These are phyloP conservation scores for Rhodomyrtus psidioides DNA, from an alignment of 441 rosid species.

Conservation along the genomic window DNA sequence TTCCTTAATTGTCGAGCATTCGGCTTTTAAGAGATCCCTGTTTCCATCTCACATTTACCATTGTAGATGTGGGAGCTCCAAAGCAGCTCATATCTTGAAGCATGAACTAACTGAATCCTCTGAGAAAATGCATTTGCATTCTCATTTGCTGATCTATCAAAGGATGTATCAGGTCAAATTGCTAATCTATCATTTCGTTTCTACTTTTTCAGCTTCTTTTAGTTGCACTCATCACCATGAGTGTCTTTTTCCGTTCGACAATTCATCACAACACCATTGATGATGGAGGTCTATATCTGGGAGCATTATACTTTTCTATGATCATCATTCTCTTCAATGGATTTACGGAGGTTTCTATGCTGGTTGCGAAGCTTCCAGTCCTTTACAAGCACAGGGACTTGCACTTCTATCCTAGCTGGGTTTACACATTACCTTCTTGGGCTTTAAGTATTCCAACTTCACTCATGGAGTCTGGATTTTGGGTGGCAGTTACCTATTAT, in stretches of 20 bases:
- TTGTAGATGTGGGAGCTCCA: not conserved
- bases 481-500: conserved; percentile 88
- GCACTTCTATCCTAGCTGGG: conserved; percentile 94
- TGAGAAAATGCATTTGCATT: not conserved
- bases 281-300: conserved; percentile 84
- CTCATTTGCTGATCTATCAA: not conserved
- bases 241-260: conserved; percentile 83
- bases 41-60: not conserved
- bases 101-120: not conserved
- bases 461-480: conserved; percentile 77
- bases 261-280: conserved; percentile 73
- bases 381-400: conserved; percentile 95
- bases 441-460: conserved; percentile 80
- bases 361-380: conserved; percentile 90
- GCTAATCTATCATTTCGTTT: conserved; percentile 3
- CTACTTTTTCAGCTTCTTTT: conserved; percentile 62
- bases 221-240: conserved; percentile 92
- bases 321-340: conserved; percentile 96
- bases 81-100: not conserved
- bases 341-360: conserved; percentile 93
- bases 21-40: not conserved
- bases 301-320: conserved; percentile 87
- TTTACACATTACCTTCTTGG: conserved; percentile 90
- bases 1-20: not conserved
- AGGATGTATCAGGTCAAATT: not conserved